These are phyloP conservation scores for Salix viminalis DNA, from an alignment of 345 rosid species.

Conservation along the genomic window DNA sequence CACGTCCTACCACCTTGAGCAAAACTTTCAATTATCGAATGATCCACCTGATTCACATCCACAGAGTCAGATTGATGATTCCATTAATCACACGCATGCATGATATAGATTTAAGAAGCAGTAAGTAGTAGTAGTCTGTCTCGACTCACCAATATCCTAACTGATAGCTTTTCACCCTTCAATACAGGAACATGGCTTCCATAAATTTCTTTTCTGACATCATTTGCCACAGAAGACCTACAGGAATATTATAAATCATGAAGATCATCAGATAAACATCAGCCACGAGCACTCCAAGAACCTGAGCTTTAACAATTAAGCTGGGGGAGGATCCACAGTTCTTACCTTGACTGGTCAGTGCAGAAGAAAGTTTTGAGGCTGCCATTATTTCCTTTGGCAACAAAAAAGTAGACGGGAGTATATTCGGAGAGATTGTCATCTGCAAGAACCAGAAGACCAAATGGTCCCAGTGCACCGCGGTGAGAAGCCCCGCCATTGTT, in stretches of 20 bases:
- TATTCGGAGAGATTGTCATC: constrained; percentile 54
- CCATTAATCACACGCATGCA: not conserved
- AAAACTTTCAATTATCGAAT: constrained; percentile 70
- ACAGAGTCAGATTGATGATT: not conserved
- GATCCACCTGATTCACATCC: constrained; percentile 49
- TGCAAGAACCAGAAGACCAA: constrained; percentile 78
- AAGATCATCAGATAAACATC: not conserved
- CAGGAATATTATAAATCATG: not conserved
- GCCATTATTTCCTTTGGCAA: constrained; percentile 52
- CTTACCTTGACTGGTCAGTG: constrained; percentile 65
- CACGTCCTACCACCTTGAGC: constrained; percentile 78
- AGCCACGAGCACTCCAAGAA: not conserved
- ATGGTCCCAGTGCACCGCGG: constrained; percentile 81
- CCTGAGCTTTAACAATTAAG: not conserved
- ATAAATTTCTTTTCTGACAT: constrained; percentile 48
- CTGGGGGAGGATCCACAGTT: not conserved
- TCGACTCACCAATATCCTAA: constrained; percentile 62
- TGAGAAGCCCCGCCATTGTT: constrained; percentile 47
- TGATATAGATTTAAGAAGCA: not conserved
- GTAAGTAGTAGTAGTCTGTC: not conserved
- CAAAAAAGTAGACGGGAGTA: constrained; percentile 83
- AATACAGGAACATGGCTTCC: constrained; percentile 69
- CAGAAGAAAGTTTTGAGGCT: constrained; percentile 67
- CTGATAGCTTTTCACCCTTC: constrained; percentile 57
- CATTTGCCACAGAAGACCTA: constrained; percentile 69